Conservation (phyloP, 352 stramenopile species). For the Saprolegnia parasitica region DNA sequence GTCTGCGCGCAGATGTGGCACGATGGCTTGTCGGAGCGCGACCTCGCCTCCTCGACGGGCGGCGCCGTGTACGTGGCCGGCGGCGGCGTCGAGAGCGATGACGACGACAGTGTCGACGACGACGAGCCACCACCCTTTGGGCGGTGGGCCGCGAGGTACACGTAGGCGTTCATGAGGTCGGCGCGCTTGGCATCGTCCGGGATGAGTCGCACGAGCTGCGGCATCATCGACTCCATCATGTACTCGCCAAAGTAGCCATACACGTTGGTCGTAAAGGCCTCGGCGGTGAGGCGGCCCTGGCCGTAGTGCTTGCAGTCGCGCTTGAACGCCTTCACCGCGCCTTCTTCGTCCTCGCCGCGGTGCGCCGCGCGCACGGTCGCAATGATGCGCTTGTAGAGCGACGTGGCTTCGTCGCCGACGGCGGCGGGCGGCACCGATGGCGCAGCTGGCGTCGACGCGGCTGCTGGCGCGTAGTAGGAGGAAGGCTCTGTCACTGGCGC, state of each 20-base stretch:
- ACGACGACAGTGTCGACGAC: neutral
- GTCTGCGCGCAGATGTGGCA: slow-evolving; percentile 74
- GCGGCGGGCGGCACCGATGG: slow-evolving; percentile 45
- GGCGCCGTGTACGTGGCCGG: neutral
- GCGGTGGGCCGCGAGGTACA: neutral
- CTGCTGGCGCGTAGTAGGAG: neutral
- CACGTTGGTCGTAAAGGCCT: slow-evolving; percentile 58
- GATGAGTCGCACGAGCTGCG: slow-evolving; percentile 68
- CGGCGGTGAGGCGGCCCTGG: slow-evolving; percentile 52
- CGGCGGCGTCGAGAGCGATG: neutral
- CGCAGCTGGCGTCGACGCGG: neutral
- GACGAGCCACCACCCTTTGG: too few species aligned
- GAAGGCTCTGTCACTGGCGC: neutral
- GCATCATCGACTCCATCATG: slow-evolving; percentile 79
- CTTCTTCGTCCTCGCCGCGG: slow-evolving; percentile 61
- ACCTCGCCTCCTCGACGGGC: neutral
- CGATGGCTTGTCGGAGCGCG: neutral
- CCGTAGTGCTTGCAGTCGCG: slow-evolving; percentile 73
- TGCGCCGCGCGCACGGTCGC: slow-evolving; percentile 70
- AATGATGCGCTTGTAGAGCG: slow-evolving; percentile 80
- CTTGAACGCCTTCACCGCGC: slow-evolving; percentile 55
- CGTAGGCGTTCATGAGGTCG: slow-evolving; percentile 51
- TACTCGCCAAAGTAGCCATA: slow-evolving; percentile 59
- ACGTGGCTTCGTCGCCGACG: slow-evolving; percentile 57
- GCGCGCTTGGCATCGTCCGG: slow-evolving; percentile 70